Evolutionary conservation across 2,329 filamentous ascomycete genomes (phyloP).

Genomic region (Hymenoscyphus linearis): DNA sequence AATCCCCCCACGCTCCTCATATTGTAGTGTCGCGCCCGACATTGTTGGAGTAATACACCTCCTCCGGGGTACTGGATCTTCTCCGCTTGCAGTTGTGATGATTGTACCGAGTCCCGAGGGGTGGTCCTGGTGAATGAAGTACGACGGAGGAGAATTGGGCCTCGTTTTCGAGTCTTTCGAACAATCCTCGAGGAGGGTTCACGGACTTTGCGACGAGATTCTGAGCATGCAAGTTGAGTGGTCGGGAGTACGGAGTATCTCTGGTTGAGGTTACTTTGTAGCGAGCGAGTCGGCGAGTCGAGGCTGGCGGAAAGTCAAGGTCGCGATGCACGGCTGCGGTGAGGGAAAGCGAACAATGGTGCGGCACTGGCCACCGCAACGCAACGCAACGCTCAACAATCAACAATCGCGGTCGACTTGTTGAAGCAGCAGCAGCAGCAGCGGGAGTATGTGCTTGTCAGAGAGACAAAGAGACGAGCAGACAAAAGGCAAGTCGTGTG

Average conservation of each 20-base stretch:
- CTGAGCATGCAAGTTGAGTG: background rate
- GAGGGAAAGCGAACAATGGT: background rate
- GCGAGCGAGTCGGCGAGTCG: background rate
- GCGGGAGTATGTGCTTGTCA: background rate
- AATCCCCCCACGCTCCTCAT: constrained; percentile 37
- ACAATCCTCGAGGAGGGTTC: background rate
- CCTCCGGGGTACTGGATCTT: constrained; percentile 12
- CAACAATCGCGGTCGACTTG: background rate
- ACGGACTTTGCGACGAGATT: background rate
- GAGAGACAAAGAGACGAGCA: background rate
- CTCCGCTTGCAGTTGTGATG: constrained; percentile 7
- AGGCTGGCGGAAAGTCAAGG: background rate
- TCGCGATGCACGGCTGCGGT: background rate
- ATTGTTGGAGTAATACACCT: constrained; percentile 29
- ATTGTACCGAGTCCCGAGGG: background rate
- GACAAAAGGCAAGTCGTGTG: background rate
- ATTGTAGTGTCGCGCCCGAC: constrained; percentile 36
- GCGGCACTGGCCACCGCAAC: background rate
- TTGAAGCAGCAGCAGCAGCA: background rate
- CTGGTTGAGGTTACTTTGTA: background rate
- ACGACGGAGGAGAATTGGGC: background rate
- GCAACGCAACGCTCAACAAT: background rate
- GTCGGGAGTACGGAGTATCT: too few relatives aligned
- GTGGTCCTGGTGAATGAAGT: background rate
- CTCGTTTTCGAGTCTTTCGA: background rate